Conservation (phyloP, 2,329 filamentous ascomycete species). For the Nigrograna mackinnonii region DNA sequence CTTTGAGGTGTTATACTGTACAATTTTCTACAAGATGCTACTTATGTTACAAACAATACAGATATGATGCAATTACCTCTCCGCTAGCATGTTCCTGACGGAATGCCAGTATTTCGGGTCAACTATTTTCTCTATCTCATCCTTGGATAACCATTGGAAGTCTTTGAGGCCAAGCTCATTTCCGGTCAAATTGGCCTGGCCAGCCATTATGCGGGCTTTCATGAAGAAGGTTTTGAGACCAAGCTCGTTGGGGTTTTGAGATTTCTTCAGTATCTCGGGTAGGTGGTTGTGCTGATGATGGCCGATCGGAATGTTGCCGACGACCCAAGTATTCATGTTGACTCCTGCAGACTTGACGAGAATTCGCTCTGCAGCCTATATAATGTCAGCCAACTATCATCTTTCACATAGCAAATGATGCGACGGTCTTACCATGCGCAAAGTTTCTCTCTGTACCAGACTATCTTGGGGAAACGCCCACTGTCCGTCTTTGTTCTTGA, state of each 20-base stretch:
- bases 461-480: conserved; percentile 84
- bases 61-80: conserved; percentile 58
- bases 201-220: conserved; percentile 94
- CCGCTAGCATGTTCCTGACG: conserved; percentile 81
- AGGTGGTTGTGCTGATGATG: conserved; percentile 68
- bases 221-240: conserved; percentile 93
- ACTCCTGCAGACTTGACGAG: conserved; percentile 77
- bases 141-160: conserved; percentile 90
- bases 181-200: conserved; percentile 78
- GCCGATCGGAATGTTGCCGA: conserved; percentile 86
- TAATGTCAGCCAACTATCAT: conserved; percentile 13
- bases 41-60: neutral
- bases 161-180: conserved; percentile 76
- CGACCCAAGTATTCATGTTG: conserved; percentile 99
- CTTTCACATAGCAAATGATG: neutral
- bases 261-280: conserved; percentile 29
- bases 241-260: conserved; percentile 44
- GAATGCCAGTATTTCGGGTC: conserved; percentile 70
- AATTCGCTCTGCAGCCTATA: conserved; percentile 78
- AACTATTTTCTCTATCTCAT: conserved; percentile 76
- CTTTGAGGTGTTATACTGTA: conserved; percentile 5
- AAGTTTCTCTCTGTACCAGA: conserved; percentile 70
- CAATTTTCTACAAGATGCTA: conserved; percentile 3
- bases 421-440: conserved; percentile 72
- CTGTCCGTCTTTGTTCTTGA: conserved; percentile 69